Percentiles rank a stretch among this genome's conserved stretches.
Evolutionary conservation across 2,329 filamentous ascomycete species (phyloP).

Genomic region (Xylariomycetidae sp.): DNA sequence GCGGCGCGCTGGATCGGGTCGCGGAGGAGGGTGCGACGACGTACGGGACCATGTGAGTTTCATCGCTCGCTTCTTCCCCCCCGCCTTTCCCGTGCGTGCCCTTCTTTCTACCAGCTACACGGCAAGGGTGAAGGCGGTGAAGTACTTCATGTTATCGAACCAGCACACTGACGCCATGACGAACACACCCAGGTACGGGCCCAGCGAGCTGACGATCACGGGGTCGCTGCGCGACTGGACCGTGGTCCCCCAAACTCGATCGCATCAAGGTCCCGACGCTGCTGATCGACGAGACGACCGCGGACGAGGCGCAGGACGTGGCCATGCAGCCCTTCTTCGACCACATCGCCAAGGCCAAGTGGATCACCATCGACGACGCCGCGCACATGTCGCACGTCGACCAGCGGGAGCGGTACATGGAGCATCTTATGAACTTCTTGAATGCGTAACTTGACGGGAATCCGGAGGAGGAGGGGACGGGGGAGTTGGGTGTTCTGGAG

Average conservation of each 20-base stretch:
- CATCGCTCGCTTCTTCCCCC: too few relatives aligned
- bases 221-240: conserved; percentile 22
- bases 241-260: conserved; percentile 13
- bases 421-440: conserved; percentile 7
- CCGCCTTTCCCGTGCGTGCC: too few relatives aligned
- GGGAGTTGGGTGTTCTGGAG: too few relatives aligned
- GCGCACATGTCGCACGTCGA: conserved; percentile 30
- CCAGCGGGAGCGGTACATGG: conserved; percentile 23
- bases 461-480: too few relatives aligned
- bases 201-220: conserved; percentile 12
- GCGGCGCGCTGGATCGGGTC: conserved; percentile 24
- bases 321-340: conserved; percentile 29
- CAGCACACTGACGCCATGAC: conserved; percentile 1
- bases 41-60: conserved; percentile 27
- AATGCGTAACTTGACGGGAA: too few relatives aligned
- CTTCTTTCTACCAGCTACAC: too few relatives aligned
- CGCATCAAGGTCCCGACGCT: conserved; percentile 29
- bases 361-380: conserved; percentile 29
- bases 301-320: conserved; percentile 30
- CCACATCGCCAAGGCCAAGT: conserved; percentile 28
- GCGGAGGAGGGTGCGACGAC: conserved; percentile 26
- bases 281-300: conserved; percentile 28
- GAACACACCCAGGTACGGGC: conserved; percentile 10
- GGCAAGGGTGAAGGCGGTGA: too few relatives aligned
- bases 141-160: background rate